Evolutionary conservation across 75 land plant species (phyloP), one percentile per base, ranked within the genome.

Genomic region (Isoetes taiwanensis): DNA sequence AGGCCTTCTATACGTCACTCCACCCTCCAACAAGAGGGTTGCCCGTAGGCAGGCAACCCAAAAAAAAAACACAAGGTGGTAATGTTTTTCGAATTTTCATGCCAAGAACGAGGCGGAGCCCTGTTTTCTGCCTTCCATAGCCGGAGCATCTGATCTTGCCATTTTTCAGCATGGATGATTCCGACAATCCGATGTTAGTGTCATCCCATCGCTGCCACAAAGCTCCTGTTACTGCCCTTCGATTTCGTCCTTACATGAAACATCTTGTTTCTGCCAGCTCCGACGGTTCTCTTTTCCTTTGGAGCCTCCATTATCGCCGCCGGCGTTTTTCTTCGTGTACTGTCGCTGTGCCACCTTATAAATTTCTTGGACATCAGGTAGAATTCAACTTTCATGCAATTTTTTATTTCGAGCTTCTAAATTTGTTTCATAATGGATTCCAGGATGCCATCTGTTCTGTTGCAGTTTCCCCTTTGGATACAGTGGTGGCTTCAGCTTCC

Each of bases 401-500:
- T 11, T 32, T 6, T 2, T 32, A n/a, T 6, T 2, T 4, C 26
- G 53, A 6, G 2, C 2, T 3, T 57, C 50, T 3, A 32, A 3
- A 12, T 57, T 32, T 32, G 1, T 11, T 32, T 16, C 12, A 21
- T 1, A 37, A 32, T 34, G n/a, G 28, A 11, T 63, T 30, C 28
- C 67, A 71, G 68, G 74, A 63, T 30, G 54, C 62, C 37, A 57
- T 71, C 2, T 71, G 59, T 59, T 39, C 74, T 27, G 69, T 71
- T 23, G 74, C 74, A 10, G 50, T 71, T 8, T 71, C 74, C 1
- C 68, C 68, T 8, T 53, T 71, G 30, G 74, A 71, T 40, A 71
- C 70, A 26, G 68, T 71, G 38, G 74, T 71, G 32, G 74, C 74
- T 32, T 71, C 68, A 28, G 74, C 63, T 8, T 64, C 74, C 19